Evolutionary conservation across 768 basidiomycete species (phyloP), one percentile per base, ranked within the genome.

Genomic region (Lactarius quietus): DNA sequence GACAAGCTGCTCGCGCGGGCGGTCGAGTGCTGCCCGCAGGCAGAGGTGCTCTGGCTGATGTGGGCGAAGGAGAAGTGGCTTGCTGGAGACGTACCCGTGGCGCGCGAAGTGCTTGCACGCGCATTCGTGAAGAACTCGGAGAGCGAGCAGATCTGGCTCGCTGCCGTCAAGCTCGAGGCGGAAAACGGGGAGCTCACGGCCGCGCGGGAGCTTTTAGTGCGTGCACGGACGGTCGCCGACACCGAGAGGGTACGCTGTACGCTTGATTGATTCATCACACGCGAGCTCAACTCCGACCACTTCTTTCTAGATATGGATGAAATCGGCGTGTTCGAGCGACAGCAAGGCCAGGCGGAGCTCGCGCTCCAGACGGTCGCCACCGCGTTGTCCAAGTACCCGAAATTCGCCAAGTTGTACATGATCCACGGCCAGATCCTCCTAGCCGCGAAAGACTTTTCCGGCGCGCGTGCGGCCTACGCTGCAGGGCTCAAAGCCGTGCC

Each of bases 1-100:
- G 88, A 95, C 72, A 87, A 87, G 1, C 85, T 98, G 4, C 84
- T 98, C 51, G 81, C 80, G 52, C 84, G 89, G 35, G 95, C 96
- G 0, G 93, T 95, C 31, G 82, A 90, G 62, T 88, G 94, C 73
- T 96, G 94, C 33, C 33, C 96, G 0, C 93, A 95, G 70, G 95
- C 95, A 1, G 96, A 98, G 75, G 91, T 94, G 0, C 80, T 99
- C 6, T 98, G 97, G 97, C 83, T 98, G 36, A 98, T 98, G 95
- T 85, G 89, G 58, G 97, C 96, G 3, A 99, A 99, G 77, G 96
- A 98, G 79, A 92, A 93, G 74, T 99, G 96, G 96, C 73, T 93
- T 18, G 79, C 82, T 14, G 92, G 92, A 8, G 92, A 98, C 72
- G 92, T 98, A 17, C 85, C 88, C 2, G 90, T 88, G n/a, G 93